Evolutionary conservation across 805 yeast species (phyloP).

Genomic region (Yamadazyma sp.): DNA sequence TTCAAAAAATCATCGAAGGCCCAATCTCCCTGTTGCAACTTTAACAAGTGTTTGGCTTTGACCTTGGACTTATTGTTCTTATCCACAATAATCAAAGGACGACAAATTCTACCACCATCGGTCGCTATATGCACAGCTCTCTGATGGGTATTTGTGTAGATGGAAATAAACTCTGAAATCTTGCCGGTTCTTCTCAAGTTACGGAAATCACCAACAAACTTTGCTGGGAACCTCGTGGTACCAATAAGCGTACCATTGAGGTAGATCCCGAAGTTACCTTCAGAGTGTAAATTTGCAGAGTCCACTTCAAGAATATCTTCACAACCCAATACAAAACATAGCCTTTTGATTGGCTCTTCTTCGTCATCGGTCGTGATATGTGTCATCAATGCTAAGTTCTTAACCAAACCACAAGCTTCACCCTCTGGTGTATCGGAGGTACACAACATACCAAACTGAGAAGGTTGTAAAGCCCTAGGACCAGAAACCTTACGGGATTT

Average conservation of each 20-base stretch:
- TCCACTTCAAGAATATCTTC: conserved; percentile 82
- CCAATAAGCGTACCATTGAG: conserved; percentile 95
- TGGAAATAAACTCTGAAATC: conserved; percentile 86
- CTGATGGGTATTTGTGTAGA: conserved; percentile 87
- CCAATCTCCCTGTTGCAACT: conserved; percentile 67
- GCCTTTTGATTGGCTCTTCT: conserved; percentile 77
- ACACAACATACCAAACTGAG: conserved; percentile 98
- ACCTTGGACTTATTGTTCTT: conserved; percentile 71
- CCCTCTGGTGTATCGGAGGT: conserved; percentile 99
- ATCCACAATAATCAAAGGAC: conserved; percentile 85
- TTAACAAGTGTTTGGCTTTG: conserved; percentile 62
- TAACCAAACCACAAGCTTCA: conserved; percentile 98
- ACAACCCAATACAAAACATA: conserved; percentile 83
- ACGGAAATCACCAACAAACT: conserved; percentile 79
- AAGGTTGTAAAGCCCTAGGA: conserved; percentile 97
- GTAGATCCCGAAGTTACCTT: conserved; percentile 80
- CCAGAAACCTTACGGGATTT: conserved; percentile 97
- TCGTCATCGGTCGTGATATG: conserved; percentile 98
- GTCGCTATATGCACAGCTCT: conserved; percentile 95
- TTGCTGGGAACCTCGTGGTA: conserved; percentile 81
- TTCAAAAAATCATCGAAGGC: conserved; percentile 87
- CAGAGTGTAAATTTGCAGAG: conserved; percentile 75
- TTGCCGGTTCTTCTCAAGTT: conserved; percentile 78
- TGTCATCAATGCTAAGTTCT: conserved; percentile 95
- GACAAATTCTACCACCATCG: conserved; percentile 97